Evolutionary conservation across 2,329 filamentous ascomycete species (phyloP), one percentile per base, ranked within the genome.

Genomic region (Xylariaceae sp.): DNA sequence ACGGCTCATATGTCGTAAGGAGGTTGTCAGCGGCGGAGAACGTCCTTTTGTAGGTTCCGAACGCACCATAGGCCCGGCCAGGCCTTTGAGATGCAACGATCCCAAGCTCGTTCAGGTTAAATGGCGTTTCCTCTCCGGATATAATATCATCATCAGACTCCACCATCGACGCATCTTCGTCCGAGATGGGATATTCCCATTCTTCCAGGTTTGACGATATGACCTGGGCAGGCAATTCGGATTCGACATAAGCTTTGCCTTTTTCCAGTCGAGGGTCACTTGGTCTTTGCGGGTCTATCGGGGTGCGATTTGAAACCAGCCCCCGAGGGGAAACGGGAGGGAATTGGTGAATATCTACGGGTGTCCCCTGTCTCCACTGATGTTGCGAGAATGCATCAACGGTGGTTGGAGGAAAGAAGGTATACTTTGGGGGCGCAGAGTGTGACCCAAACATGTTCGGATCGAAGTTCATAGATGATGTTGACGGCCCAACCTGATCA

Each of bases 1-100:
- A 84, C 4, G 89, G 88, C 41, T 81, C 79, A 65, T 93, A 92
- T 2, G 82, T 85, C 14, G 85, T 80, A 44, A 92, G 77, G 29
- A 81, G 76, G 52, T 80, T 75, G 37, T 78, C 77, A 16, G 78
- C 72, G 0, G 76, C 76, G 2, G 78, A 77, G 63, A 84, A 84
- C 4, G 78, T 77, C 55, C 80, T 74, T 44, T 81, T 72, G 18
- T 75, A 75, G 0, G 77, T 79, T 6, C 77, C 79, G 54, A 77
- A 74, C 21, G 75, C 66, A 53, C 79, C 77, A 43, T 75, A 65
- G 1, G 71, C 65, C 18, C 70, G 68, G 12, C 74, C 67, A 26
- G 75, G 56, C n/a, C 69, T 72, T 20, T 68, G 70, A 3, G 73
- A 71, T 1, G 77, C 71, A 46, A 76, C 66, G 3, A 72, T 68